phyloP scores from a whole-genome alignment of 2,329 filamentous ascomycete genomes.

The Ambrosiella beaveri region DNA sequence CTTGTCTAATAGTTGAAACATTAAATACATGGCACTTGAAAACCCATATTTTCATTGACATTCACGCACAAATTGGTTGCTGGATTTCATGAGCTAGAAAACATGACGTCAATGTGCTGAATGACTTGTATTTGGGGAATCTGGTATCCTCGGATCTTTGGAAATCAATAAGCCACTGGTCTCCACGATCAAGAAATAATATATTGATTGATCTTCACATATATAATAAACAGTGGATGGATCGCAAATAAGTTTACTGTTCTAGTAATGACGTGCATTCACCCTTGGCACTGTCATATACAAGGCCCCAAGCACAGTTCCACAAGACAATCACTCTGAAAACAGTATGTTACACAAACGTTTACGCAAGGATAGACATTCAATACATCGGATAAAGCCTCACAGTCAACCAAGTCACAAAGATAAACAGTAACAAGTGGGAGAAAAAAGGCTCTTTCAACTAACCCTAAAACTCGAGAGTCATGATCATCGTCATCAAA shows the following conservation, averaged over 20 bases:
- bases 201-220: too few species aligned
- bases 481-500: not conserved
- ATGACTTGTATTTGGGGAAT: too few species aligned
- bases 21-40: not conserved
- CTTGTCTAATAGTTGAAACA: not conserved
- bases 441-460: not conserved
- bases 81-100: too few species aligned
- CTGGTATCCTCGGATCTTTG: too few species aligned
- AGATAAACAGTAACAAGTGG: not conserved
- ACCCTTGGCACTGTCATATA: not conserved
- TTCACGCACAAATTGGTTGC: too few species aligned
- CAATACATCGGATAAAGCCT: not conserved
- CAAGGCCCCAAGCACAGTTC: not conserved
- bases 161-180: too few species aligned
- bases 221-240: too few species aligned
- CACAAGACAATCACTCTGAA: not conserved
- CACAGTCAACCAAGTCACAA: not conserved
- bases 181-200: too few species aligned
- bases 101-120: too few species aligned
- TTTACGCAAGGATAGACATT: not conserved
- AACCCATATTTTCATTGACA: too few species aligned
- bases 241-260: too few species aligned
- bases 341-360: not conserved
- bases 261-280: not conserved
- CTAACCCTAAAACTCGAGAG: not conserved